phyloP scores from a whole-genome alignment of 2,329 filamentous ascomycete genomes.

The Tolypocladium ophioglossoides region DNA sequence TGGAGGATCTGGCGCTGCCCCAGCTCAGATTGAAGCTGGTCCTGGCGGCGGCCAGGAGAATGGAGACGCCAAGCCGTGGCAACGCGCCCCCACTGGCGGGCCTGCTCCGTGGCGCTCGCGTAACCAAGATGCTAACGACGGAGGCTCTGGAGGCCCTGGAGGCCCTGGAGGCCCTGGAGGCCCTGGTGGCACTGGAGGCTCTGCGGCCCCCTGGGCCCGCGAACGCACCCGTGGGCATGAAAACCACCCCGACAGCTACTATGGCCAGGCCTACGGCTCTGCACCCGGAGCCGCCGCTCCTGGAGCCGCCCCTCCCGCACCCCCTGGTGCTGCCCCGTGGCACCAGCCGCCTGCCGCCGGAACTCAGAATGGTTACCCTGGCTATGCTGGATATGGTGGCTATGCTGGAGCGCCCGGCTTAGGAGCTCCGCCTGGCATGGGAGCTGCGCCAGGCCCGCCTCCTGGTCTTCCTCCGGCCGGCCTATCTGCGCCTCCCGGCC shows the following conservation, averaged over 20 bases:
- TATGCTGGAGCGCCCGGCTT: constrained; percentile 26
- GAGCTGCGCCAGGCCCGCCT: constrained; percentile 29
- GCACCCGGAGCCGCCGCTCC: constrained; percentile 8
- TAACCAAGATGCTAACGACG: constrained; percentile 38
- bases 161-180: too few species aligned
- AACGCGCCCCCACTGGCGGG: constrained; percentile 73
- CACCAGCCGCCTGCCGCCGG: constrained; percentile 32
- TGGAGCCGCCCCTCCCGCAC: constrained; percentile 10
- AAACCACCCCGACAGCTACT: constrained; percentile 18
- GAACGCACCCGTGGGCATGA: constrained; percentile 44
- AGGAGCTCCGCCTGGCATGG: constrained; percentile 22
- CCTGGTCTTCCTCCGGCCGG: constrained; percentile 31
- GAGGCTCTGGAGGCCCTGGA: constrained; percentile 30
- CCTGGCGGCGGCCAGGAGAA: constrained; percentile 47
- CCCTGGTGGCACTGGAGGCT: too few species aligned
- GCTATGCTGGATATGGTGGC: constrained; percentile 35
- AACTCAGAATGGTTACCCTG: constrained; percentile 46
- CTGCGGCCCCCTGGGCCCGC: constrained; percentile 50
- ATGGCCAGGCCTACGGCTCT: constrained; percentile 7
- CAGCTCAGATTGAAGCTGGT: constrained; percentile 78
- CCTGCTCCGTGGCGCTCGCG: constrained; percentile 69
- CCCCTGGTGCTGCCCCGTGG: constrained; percentile 35
- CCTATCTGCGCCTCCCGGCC: constrained; percentile 42
- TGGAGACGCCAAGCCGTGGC: constrained; percentile 71
- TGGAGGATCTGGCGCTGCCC: constrained; percentile 56